Conservation (phyloP, 257 asterid species). For the Marsdenia floribunda region DNA sequence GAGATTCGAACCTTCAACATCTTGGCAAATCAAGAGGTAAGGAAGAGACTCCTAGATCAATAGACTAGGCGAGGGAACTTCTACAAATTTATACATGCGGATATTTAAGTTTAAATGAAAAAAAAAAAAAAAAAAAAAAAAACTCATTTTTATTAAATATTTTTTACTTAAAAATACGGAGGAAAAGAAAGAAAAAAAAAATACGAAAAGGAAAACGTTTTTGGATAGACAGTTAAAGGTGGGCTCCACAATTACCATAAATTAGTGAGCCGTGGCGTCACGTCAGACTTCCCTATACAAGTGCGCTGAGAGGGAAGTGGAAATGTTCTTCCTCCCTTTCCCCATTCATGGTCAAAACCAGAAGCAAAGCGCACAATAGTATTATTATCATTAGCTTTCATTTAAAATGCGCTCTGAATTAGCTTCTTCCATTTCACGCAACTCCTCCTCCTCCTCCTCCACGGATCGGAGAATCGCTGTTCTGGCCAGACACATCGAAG, state of each 20-base stretch:
- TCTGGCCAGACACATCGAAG: slow-evolving; percentile 57
- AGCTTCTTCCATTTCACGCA: slow-evolving; percentile 27
- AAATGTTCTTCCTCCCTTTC: neutral
- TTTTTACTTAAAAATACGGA: too few relatives aligned
- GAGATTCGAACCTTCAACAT: too few relatives aligned
- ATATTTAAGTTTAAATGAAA: too few relatives aligned
- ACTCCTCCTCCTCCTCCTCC: slow-evolving; percentile 33
- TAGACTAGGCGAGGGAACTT: too few relatives aligned
- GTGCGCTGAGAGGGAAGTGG: neutral
- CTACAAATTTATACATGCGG: too few relatives aligned
- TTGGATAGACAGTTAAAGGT: neutral
- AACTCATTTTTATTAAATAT: too few relatives aligned
- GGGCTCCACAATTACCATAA: neutral
- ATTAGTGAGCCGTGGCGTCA: neutral
- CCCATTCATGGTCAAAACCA: neutral
- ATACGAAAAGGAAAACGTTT: neutral
- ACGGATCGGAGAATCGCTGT: slow-evolving; percentile 70
- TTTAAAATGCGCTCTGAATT: slow-evolving; percentile 41
- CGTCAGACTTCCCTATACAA: neutral
- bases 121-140: too few relatives aligned
- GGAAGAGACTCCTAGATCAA: too few relatives aligned
- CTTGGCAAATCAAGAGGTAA: too few relatives aligned
- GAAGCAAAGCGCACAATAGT: neutral
- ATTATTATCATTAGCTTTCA: neutral
- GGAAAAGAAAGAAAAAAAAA: too few relatives aligned